phyloP scores from a whole-genome alignment of 2,329 filamentous ascomycete species.

The Microcyclospora pomicola region DNA sequence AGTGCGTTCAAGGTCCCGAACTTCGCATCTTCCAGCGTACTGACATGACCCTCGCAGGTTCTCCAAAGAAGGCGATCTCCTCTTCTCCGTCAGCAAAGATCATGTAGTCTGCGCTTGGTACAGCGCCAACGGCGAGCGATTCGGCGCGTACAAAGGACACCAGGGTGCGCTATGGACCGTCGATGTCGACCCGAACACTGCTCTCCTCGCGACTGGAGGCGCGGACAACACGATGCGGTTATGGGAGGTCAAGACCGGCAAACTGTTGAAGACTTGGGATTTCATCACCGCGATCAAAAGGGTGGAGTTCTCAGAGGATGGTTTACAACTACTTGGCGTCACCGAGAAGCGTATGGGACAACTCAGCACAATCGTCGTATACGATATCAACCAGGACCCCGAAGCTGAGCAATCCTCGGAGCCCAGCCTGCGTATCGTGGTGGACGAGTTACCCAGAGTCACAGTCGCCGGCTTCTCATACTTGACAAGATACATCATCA shows the following conservation, averaged over 20 bases:
- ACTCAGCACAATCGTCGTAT: constrained; percentile 82
- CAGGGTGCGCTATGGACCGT: constrained; percentile 98
- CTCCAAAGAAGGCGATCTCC: constrained; percentile 87
- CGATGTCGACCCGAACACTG: constrained; percentile 84
- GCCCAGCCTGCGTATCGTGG: constrained; percentile 73
- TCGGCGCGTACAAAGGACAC: constrained; percentile 93
- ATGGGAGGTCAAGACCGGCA: constrained; percentile 90
- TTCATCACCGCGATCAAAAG: constrained; percentile 95
- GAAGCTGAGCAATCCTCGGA: constrained; percentile 75
- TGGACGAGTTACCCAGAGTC: constrained; percentile 81
- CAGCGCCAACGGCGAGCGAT: constrained; percentile 91
- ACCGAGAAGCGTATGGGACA: constrained; percentile 98
- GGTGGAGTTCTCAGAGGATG: constrained; percentile 94
- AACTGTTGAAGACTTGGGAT: constrained; percentile 92
- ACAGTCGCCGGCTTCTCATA: constrained; percentile 97
- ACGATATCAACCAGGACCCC: constrained; percentile 75
- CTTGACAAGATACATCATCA: constrained; percentile 88
- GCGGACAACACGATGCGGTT: constrained; percentile 97
- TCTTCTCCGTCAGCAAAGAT: constrained; percentile 93
- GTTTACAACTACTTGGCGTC: constrained; percentile 75
- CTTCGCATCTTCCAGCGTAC: neutral
- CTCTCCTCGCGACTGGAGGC: constrained; percentile 84
- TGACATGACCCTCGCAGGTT: constrained; percentile 43
- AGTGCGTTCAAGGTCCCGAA: constrained; percentile 5
- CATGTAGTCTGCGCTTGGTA: constrained; percentile 96